phyloP scores from a whole-genome alignment of 225 moss, liverwort and hornwort species.

The Pseudisothecium myosuroides region DNA sequence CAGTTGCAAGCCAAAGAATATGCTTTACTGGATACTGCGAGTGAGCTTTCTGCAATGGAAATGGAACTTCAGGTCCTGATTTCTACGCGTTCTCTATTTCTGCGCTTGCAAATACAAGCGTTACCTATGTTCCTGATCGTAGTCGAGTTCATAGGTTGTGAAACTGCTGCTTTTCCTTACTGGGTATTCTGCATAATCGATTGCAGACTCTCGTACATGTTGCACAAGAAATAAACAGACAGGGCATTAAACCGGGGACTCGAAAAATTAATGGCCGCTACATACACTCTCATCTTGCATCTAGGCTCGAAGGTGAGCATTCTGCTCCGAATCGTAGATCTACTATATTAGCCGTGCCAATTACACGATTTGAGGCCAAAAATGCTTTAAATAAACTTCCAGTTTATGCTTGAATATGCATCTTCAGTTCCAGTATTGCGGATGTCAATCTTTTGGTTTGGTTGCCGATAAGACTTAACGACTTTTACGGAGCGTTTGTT shows the following conservation, averaged over 20 bases:
- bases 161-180: background rate
- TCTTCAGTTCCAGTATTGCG: background rate
- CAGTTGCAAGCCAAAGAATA: constrained; percentile 35
- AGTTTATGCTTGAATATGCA: background rate
- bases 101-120: background rate
- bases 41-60: constrained; percentile 36
- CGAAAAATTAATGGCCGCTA: constrained; percentile 46
- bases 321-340: background rate
- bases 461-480: background rate
- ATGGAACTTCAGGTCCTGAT: constrained; percentile 34
- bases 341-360: background rate
- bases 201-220: constrained; percentile 23
- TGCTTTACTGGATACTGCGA: constrained; percentile 15
- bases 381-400: background rate
- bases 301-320: constrained; percentile 30
- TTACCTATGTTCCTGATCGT: background rate
- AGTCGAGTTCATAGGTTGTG: background rate
- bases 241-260: constrained; percentile 36
- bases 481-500: background rate
- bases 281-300: constrained; percentile 37
- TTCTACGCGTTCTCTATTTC: background rate
- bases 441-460: background rate
- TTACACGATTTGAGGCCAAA: background rate
- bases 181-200: background rate
- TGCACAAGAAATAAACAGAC: constrained; percentile 36